Conservation (phyloP, 257 asterid species). For the Parsonsia alboflavescens region DNA sequence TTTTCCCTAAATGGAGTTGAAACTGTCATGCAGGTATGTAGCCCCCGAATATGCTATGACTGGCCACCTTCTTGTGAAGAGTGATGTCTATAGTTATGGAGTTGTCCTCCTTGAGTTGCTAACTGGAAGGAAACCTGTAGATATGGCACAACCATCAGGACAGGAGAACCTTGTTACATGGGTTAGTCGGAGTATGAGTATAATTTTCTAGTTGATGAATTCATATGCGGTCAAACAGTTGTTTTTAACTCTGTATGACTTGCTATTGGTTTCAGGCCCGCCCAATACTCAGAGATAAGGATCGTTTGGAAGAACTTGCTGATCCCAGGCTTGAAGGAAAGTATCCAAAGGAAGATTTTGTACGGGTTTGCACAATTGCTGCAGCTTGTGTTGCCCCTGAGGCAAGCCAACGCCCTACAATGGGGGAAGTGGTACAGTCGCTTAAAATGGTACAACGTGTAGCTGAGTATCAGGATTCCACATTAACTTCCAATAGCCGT, state of each 20-base stretch:
- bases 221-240: background rate
- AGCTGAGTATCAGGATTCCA: conserved; percentile 64
- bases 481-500: conserved; percentile 36
- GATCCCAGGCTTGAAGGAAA: conserved; percentile 74
- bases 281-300: conserved; percentile 77
- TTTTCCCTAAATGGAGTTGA: conserved; percentile 16
- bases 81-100: conserved; percentile 97
- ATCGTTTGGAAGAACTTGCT: conserved; percentile 82
- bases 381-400: conserved; percentile 98
- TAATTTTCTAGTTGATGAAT: background rate
- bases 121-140: conserved; percentile 94
- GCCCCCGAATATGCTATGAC: conserved; percentile 99
- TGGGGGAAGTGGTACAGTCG: conserved; percentile 99
- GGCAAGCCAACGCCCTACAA: conserved; percentile 82
- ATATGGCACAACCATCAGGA: conserved; percentile 95
- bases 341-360: conserved; percentile 78
- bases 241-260: background rate
- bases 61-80: conserved; percentile 92
- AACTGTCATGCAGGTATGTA: conserved; percentile 52
- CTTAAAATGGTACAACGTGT: conserved; percentile 89
- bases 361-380: conserved; percentile 87
- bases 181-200: no score
- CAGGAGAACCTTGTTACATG: conserved; percentile 96
- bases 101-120: conserved; percentile 92
- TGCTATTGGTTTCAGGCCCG: conserved; percentile 61